Conservation (phyloP, 305 asterid species). For the Ilex paraguariensis region DNA sequence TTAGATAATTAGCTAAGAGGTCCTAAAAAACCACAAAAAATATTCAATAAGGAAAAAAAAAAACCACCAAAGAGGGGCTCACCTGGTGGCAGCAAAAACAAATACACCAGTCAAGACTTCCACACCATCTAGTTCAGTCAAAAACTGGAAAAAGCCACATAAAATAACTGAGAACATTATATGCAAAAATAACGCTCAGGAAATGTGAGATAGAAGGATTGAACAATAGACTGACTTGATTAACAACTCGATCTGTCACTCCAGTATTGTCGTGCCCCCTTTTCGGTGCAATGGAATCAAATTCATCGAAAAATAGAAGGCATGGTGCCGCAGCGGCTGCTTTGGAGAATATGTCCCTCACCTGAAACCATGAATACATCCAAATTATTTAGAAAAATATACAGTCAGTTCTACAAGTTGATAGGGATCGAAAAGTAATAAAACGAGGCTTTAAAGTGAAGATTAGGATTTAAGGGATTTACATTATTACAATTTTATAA, state of each 20-base stretch:
- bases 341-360: slow-evolving; percentile 89
- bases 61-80: slow-evolving; percentile 7
- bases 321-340: slow-evolving; percentile 98
- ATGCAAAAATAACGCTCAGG: slow-evolving; percentile 7
- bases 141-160: slow-evolving; percentile 43
- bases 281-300: slow-evolving; percentile 97
- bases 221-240: slow-evolving; percentile 56
- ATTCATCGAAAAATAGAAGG: slow-evolving; percentile 90
- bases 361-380: slow-evolving; percentile 32
- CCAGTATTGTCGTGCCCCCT: slow-evolving; percentile 98
- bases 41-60: background rate
- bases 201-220: slow-evolving; percentile 7
- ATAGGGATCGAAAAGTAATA: too few species aligned
- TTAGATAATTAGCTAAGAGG: too few species aligned
- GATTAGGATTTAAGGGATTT: too few species aligned
- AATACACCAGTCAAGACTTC: slow-evolving; percentile 97
- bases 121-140: slow-evolving; percentile 95
- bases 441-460: too few species aligned
- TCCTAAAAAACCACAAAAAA: background rate
- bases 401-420: too few species aligned
- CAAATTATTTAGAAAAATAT: too few species aligned
- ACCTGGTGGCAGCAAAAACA: slow-evolving; percentile 98
- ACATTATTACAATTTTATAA: too few species aligned
- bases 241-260: slow-evolving; percentile 95
- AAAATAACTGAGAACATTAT: background rate